Evolutionary conservation across 2,329 filamentous ascomycete genomes (phyloP).

Genomic region (Colletotrichum karsti): DNA sequence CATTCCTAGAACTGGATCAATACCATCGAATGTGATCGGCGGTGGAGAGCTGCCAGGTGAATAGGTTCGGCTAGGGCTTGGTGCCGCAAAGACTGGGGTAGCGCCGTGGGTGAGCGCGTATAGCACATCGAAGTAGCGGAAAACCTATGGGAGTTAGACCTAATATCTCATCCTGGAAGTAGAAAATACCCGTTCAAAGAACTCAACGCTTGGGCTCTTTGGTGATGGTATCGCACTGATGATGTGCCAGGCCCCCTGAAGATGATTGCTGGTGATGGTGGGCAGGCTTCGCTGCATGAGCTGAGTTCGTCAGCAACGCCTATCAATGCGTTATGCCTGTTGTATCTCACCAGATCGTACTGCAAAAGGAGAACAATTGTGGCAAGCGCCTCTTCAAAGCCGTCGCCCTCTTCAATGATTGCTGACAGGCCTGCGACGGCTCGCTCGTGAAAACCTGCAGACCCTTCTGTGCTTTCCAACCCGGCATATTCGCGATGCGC

Average conservation of each 20-base stretch:
- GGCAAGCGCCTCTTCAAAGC: conserved; percentile 20
- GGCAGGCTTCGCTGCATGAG: conserved; percentile 18
- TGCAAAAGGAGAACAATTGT: conserved; percentile 24
- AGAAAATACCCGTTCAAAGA: conserved; percentile 21
- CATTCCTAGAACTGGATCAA: conserved; percentile 16
- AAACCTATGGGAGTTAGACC: conserved; percentile 13
- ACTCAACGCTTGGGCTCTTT: conserved; percentile 10
- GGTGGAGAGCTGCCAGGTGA: conserved; percentile 8
- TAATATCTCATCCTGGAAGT: background rate
- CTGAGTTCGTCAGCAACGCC: background rate
- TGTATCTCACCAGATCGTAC: conserved; percentile 22
- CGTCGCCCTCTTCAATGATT: conserved; percentile 23
- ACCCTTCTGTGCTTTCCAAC: conserved; percentile 16
- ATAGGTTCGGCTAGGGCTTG: background rate
- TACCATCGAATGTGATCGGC: background rate
- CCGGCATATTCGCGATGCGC: conserved; percentile 23
- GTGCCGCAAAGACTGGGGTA: conserved; percentile 11
- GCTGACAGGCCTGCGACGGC: conserved; percentile 15
- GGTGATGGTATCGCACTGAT: conserved; percentile 8
- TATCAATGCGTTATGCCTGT: too few relatives aligned
- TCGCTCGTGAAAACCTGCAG: conserved; percentile 17
- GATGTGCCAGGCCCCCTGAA: conserved; percentile 23
- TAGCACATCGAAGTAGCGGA: conserved; percentile 28
- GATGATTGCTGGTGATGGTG: conserved; percentile 10
- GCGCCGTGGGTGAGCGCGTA: conserved; percentile 20